Conservation (phyloP, 805 yeast genomes). For the Sugiyamaella qingdaonensis region DNA sequence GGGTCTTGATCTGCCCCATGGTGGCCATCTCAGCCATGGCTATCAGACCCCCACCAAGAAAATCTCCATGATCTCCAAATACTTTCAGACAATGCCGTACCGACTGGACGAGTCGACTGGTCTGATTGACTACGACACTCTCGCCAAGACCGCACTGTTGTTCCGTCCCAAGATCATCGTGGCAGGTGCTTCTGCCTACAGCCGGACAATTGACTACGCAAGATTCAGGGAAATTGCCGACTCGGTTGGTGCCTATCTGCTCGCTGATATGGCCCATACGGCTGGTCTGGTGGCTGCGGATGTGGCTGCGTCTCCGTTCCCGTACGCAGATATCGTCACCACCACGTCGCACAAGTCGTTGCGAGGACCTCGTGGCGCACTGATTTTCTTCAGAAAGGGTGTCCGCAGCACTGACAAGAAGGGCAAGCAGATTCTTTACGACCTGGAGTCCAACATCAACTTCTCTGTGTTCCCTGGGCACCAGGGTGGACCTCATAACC, state of each 20-base stretch:
- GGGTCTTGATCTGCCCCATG: constrained; percentile 98
- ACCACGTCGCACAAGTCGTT: constrained; percentile 97
- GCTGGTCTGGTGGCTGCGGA: constrained; percentile 95
- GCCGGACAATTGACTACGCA: constrained; percentile 83
- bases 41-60: constrained; percentile 87
- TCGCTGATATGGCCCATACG: constrained; percentile 97
- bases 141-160: constrained; percentile 74
- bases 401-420: constrained; percentile 71
- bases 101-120: constrained; percentile 84
- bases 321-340: constrained; percentile 91
- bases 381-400: constrained; percentile 96
- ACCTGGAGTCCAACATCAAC: constrained; percentile 86
- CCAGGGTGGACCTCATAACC: constrained; percentile 99
- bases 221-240: constrained; percentile 89
- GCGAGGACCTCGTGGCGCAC: constrained; percentile 98
- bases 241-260: constrained; percentile 85
- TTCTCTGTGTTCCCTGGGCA: constrained; percentile 99
- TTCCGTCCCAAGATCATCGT: constrained; percentile 93
- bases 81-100: constrained; percentile 98
- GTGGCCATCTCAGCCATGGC: constrained; percentile 97
- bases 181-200: constrained; percentile 97
- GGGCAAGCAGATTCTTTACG: constrained; percentile 83
- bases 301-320: constrained; percentile 89
- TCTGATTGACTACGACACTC: constrained; percentile 82
- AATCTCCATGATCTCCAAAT: constrained; percentile 87